Evolutionary conservation across 1,139 yeast species (phyloP).

Genomic region (Candida dubliniensis): DNA sequence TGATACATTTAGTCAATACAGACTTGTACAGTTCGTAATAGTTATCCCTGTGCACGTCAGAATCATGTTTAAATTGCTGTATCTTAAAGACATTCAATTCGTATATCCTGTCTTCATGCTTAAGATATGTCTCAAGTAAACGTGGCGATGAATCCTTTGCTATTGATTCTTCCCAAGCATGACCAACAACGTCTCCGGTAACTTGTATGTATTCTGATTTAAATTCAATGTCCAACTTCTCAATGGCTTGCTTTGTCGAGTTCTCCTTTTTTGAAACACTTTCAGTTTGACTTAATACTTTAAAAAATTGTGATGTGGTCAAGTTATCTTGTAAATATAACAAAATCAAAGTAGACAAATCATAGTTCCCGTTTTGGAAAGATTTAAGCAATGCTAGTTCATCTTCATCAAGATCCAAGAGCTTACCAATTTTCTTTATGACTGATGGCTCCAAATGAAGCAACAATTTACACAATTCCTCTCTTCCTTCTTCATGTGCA

Average conservation of each 20-base stretch:
- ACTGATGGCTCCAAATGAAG: conserved; percentile 70
- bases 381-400: conserved; percentile 71
- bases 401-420: conserved; percentile 70
- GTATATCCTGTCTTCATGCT: conserved; percentile 33
- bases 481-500: conserved; percentile 85
- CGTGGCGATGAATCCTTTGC: conserved; percentile 24
- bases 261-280: conserved; percentile 13
- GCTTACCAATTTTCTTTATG: conserved; percentile 58
- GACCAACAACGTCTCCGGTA: conserved; percentile 44
- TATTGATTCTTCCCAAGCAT: conserved; percentile 38
- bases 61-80: conserved; percentile 15
- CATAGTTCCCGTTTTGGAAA: conserved; percentile 64
- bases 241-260: conserved; percentile 6
- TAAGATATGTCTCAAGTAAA: conserved; percentile 31
- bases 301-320: conserved; percentile 42
- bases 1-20: conserved; percentile 24
- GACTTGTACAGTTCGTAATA: conserved; percentile 29
- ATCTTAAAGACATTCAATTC: conserved; percentile 26
- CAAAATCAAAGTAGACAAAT: conserved; percentile 62
- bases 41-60: conserved; percentile 13
- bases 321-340: conserved; percentile 45
- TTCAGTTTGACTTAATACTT: conserved; percentile 43
- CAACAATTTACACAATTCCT: conserved; percentile 61
- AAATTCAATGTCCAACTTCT: conserved; percentile 13
- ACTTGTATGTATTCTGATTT: conserved; percentile 24